Evolutionary conservation across 345 rosid genomes (phyloP), one percentile per base, ranked within the genome.

Genomic region (Gossypium longicalyx): DNA sequence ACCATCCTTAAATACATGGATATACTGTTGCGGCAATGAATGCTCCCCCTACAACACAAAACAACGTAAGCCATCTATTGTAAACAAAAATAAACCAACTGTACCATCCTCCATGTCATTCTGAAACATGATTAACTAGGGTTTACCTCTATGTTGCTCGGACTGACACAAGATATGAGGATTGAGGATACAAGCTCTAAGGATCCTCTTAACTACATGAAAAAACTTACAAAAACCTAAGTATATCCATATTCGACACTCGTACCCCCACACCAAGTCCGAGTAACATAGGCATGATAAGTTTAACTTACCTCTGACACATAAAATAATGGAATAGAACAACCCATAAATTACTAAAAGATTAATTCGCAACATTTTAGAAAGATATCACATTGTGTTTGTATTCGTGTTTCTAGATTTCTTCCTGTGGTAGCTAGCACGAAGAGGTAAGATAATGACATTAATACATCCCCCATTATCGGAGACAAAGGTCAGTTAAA

Each of bases 11-110:
- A 84, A 91, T 76, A 45, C 43, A 80, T 95, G 93, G 76, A 84
- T 80, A 78, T 76, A 93, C 76, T 95, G 99, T 79, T 91, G 97
- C 43, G 99, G 98, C 83, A 95, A 74, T 67, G 93, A 82, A 84
- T 93, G 97, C 85, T 95, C 99, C 79, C 41, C 93, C 99, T 93
- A 73, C 84, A 82, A 76, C 67, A 71, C 9, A 76, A 80, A 67
- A 56, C 29, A 48, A 16, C 7, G 48, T 48, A 60, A 72, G 5
- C 76, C 56, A 72, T 17, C 76, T 8, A 41, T 15, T 48, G 6
- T 34, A 54, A 67, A 56, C 71, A 49, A 69, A 72, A 76, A 2
- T 13, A 44, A 54, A 17, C n/a, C 12, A 67, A 15, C 13, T 34
- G 38, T 34, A 48, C 2, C 11, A 62, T 20, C 16, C 53, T 66